Evolutionary conservation across 306 rosid genomes (phyloP).

Genomic region (Casuarina glauca): DNA sequence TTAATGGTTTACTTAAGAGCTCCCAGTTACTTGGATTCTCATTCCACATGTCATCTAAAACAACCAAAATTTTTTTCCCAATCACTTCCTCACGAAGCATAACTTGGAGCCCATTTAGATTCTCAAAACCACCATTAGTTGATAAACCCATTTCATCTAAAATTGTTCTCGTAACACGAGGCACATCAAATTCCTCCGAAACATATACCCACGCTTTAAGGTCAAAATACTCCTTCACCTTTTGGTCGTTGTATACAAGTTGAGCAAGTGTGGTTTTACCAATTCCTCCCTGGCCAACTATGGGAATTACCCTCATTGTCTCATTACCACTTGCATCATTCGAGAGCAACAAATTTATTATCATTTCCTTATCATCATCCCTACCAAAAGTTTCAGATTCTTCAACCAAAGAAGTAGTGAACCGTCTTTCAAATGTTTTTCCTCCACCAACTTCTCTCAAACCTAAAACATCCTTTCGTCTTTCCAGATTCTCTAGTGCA

Average conservation of each 20-base stretch:
- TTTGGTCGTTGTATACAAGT: neutral
- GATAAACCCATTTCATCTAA: neutral
- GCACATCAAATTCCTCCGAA: too few species aligned
- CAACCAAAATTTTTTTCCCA: too few species aligned
- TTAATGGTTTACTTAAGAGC: constrained; percentile 1
- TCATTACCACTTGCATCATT: neutral
- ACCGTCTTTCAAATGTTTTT: too few species aligned
- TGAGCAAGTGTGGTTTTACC: too few species aligned
- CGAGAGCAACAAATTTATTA: too few species aligned
- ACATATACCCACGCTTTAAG: too few species aligned
- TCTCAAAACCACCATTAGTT: neutral
- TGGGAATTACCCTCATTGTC: neutral
- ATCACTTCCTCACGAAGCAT: neutral
- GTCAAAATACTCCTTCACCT: neutral
- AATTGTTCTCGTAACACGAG: neutral
- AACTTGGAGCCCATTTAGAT: neutral
- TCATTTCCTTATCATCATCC: neutral
- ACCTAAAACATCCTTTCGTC: too few species aligned
- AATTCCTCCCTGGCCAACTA: neutral
- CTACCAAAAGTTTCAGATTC: too few species aligned
- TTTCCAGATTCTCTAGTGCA: too few species aligned
- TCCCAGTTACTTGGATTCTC: constrained; percentile 12
- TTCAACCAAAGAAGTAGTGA: too few species aligned
- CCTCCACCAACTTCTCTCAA: too few species aligned
- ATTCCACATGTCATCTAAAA: constrained; percentile 32